Conservation (phyloP, 2,329 filamentous ascomycete species). For the Calonectria ilicicola region DNA sequence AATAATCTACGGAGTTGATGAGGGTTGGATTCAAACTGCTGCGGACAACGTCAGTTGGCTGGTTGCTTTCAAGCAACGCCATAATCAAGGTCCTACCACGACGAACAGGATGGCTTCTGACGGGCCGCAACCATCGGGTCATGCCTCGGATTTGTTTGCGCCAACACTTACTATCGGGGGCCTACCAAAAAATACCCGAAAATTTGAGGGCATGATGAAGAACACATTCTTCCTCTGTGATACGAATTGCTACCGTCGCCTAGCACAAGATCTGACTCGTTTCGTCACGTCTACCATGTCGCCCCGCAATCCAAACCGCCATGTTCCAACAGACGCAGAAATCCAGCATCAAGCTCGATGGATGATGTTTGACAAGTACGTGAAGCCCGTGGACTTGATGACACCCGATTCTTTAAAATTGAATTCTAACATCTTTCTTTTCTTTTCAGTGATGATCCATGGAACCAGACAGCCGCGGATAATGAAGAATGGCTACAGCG, state of each 20-base stretch:
- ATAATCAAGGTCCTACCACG: too few relatives aligned
- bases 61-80: constrained; percentile 62
- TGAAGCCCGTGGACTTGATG: constrained; percentile 12
- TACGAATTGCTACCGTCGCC: constrained; percentile 69
- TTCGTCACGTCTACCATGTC: constrained; percentile 67
- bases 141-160: background rate
- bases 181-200: constrained; percentile 27
- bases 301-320: constrained; percentile 69
- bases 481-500: constrained; percentile 73
- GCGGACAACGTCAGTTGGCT: constrained; percentile 69
- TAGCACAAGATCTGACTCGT: constrained; percentile 65
- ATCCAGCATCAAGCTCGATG: constrained; percentile 72
- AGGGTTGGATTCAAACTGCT: constrained; percentile 73
- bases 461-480: constrained; percentile 73
- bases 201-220: constrained; percentile 26
- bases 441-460: constrained; percentile 69
- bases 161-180: background rate
- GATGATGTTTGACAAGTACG: constrained; percentile 72
- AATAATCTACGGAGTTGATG: constrained; percentile 71
- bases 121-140: background rate
- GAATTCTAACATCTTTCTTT: too few relatives aligned
- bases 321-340: constrained; percentile 69
- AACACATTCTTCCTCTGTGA: constrained; percentile 65
- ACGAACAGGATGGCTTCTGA: too few relatives aligned
- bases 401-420: too few relatives aligned